These are phyloP conservation scores for Trichoderma sp. DNA, from an alignment of 2,329 filamentous ascomycete genomes.

Conservation along the genomic window DNA sequence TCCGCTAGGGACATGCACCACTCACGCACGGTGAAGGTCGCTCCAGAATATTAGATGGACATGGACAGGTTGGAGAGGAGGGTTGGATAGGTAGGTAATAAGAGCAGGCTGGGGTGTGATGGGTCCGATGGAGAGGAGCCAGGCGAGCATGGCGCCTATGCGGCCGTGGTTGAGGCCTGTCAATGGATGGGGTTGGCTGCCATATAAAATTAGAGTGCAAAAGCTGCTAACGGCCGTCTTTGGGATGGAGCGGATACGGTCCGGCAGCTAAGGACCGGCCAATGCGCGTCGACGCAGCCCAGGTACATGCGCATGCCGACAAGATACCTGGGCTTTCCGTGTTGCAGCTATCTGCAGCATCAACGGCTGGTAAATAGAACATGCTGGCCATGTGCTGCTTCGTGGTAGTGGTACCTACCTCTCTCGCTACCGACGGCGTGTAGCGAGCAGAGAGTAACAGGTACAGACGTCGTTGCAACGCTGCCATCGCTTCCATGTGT, in stretches of 20 bases:
- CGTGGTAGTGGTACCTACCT: neutral
- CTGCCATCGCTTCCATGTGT: neutral
- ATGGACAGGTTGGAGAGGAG: constrained; percentile 8
- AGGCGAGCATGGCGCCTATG: constrained; percentile 49
- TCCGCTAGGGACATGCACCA: neutral
- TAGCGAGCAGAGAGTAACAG: neutral
- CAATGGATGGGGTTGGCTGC: constrained; percentile 43
- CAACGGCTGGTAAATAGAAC: neutral
- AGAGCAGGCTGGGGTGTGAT: constrained; percentile 30
- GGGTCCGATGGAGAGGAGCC: constrained; percentile 33
- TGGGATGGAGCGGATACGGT: constrained; percentile 17
- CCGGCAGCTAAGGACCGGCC: constrained; percentile 21
- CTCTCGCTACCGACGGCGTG: constrained; percentile 12
- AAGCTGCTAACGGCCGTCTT: constrained; percentile 18
- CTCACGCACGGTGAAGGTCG: constrained; percentile 13
- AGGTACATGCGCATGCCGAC: constrained; percentile 4
- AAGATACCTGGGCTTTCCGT: constrained; percentile 6
- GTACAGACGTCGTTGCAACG: neutral
- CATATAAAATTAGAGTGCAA: constrained; percentile 48
- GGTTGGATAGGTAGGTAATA: constrained; percentile 16
- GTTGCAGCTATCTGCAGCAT: constrained; percentile 16
- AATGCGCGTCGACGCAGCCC: constrained; percentile 10
- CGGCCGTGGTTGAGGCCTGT: constrained; percentile 41
- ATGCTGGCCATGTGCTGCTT: neutral
- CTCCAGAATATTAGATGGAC: constrained; percentile 16